Evolutionary conservation across 176 grass and related monocot species (phyloP).

Genomic region (Aegilops tauschii): DNA sequence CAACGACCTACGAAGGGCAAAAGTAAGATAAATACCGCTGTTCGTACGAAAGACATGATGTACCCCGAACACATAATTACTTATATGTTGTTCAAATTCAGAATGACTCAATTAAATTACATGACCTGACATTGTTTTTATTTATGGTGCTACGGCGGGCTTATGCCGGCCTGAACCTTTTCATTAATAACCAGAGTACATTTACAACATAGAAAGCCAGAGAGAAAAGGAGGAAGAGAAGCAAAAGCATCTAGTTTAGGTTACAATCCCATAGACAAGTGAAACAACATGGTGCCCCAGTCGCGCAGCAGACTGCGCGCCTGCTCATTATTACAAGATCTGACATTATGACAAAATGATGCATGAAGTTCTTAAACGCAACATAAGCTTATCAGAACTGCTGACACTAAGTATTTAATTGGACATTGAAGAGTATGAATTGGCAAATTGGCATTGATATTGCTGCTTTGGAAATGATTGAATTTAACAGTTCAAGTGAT

Average conservation of each 20-base stretch:
- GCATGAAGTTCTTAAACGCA: background rate
- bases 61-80: background rate
- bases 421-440: background rate
- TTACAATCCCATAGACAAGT: too few relatives aligned
- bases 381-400: background rate
- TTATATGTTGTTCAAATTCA: background rate
- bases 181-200: too few relatives aligned
- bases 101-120: background rate
- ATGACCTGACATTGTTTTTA: background rate
- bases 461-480: background rate
- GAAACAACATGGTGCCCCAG: too few relatives aligned
- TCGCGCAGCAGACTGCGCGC: too few relatives aligned
- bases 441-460: background rate
- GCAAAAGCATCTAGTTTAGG: too few relatives aligned
- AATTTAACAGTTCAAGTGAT: background rate
- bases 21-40: background rate
- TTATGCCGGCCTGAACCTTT: too few relatives aligned
- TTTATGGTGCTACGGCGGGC: too few relatives aligned
- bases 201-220: too few relatives aligned
- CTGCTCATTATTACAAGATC: background rate
- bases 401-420: background rate
- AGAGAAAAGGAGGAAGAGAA: too few relatives aligned
- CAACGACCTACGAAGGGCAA: conserved; percentile 49
- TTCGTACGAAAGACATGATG: background rate
- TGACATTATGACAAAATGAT: conserved; percentile 1